phyloP scores from a whole-genome alignment of 306 rosid genomes.

The Lablab purpureus region DNA sequence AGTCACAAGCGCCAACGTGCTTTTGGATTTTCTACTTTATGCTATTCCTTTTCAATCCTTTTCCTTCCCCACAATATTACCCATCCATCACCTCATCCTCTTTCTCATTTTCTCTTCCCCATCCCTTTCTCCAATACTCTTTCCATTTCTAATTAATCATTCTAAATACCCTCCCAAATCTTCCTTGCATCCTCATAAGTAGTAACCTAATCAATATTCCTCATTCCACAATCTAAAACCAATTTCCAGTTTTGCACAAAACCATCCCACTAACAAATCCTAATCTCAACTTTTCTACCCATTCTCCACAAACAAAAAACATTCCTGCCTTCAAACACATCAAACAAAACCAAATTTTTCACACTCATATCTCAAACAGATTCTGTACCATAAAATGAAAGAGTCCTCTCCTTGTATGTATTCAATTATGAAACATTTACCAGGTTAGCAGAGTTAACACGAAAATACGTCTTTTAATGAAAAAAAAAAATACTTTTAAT shows the following conservation, averaged over 20 bases:
- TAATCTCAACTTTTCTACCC: background rate
- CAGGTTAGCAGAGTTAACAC: background rate
- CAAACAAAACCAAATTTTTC: background rate
- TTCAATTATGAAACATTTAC: background rate
- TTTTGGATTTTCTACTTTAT: constrained; percentile 37
- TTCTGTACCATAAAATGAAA: background rate
- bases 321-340: background rate
- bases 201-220: constrained; percentile 38
- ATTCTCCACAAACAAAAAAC: background rate
- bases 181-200: constrained; percentile 34
- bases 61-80: constrained; percentile 1
- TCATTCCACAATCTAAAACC: background rate
- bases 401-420: background rate
- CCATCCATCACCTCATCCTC: background rate
- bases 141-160: background rate
- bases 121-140: constrained; percentile 27
- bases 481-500: background rate
- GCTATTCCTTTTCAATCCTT: constrained; percentile 36
- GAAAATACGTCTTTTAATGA: background rate
- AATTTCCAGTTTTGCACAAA: background rate
- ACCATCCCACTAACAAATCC: background rate
- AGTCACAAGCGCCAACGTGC: constrained; percentile 26
- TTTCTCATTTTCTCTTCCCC: background rate
- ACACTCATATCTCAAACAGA: background rate
- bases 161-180: background rate